Evolutionary conservation across 768 basidiomycete species (phyloP).

Genomic region (Suillus alpinus): DNA sequence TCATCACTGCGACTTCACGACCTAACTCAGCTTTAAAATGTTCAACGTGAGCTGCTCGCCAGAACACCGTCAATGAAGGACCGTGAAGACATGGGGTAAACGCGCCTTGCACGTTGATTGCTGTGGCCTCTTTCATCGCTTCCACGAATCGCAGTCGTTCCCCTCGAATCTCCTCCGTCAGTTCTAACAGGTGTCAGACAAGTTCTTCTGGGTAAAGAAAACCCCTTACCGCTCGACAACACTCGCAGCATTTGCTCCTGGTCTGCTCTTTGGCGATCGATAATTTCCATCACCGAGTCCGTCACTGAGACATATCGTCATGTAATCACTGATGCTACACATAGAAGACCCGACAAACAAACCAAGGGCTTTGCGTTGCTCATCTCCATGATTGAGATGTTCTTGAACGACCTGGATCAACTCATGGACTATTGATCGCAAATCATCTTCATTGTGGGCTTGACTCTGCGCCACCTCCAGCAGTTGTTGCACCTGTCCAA

Average conservation of each 20-base stretch:
- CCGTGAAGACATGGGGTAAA: background rate
- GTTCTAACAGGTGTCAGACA: slow-evolving; percentile 42
- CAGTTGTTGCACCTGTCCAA: slow-evolving; percentile 30
- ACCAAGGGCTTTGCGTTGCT: slow-evolving; percentile 41
- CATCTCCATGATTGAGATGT: slow-evolving; percentile 35
- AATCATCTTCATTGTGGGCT: slow-evolving; percentile 25
- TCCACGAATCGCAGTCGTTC: slow-evolving; percentile 86
- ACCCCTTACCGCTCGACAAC: slow-evolving; percentile 55
- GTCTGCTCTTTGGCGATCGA: slow-evolving; percentile 69
- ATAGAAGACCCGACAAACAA: slow-evolving; percentile 14
- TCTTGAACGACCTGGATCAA: slow-evolving; percentile 40
- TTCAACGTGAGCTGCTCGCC: slow-evolving; percentile 69
- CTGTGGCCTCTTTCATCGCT: slow-evolving; percentile 93
- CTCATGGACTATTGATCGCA: slow-evolving; percentile 35
- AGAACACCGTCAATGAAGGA: background rate
- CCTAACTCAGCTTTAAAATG: slow-evolving; percentile 82
- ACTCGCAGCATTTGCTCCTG: slow-evolving; percentile 68
- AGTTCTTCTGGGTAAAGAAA: background rate
- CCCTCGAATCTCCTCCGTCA: slow-evolving; percentile 81
- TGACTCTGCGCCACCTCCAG: slow-evolving; percentile 32
- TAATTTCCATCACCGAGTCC: slow-evolving; percentile 55
- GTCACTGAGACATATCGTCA: slow-evolving; percentile 39
- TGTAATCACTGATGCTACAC: background rate
- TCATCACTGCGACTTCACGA: slow-evolving; percentile 71
- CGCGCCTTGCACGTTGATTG: slow-evolving; percentile 79